Evolutionary conservation across 768 basidiomycete genomes (phyloP).

Genomic region (Strobilomyces dryophilus): DNA sequence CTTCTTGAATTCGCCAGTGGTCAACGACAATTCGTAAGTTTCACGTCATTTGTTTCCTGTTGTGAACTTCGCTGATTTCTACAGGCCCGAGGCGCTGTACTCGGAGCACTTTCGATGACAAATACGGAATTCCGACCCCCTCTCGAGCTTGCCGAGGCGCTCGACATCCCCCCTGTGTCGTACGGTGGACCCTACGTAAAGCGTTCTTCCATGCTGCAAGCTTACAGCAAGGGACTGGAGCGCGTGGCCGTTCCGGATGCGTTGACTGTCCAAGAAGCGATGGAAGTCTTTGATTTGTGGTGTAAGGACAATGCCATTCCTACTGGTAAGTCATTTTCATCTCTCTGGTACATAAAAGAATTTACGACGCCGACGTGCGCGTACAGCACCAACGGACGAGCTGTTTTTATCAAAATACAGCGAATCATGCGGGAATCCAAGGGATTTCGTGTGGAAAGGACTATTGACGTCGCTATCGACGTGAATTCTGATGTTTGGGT

Average conservation of each 20-base stretch:
- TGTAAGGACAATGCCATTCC: conserved; percentile 55
- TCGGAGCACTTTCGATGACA: conserved; percentile 65
- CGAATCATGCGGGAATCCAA: conserved; percentile 73
- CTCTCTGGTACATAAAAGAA: not conserved
- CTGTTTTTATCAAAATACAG: conserved; percentile 75
- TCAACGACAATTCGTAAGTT: conserved; percentile 58
- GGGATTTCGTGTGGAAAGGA: conserved; percentile 73
- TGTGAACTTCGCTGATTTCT: conserved; percentile 1
- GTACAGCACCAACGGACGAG: conserved; percentile 52
- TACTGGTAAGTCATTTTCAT: conserved; percentile 35
- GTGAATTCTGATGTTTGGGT: conserved; percentile 4
- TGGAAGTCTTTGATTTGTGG: conserved; percentile 74
- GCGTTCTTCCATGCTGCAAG: conserved; percentile 43
- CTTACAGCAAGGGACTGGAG: conserved; percentile 53
- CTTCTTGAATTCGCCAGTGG: conserved; percentile 80
- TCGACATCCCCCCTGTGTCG: conserved; percentile 42
- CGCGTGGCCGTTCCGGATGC: conserved; percentile 51
- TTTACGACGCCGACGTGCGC: not conserved
- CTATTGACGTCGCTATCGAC: conserved; percentile 35
- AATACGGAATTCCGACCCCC: conserved; percentile 57
- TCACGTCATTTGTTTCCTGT: not conserved
- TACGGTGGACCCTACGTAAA: conserved; percentile 53
- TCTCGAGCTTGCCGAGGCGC: conserved; percentile 60
- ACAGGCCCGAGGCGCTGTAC: conserved; percentile 65
- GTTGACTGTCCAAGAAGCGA: conserved; percentile 64